phyloP scores from a whole-genome alignment of 331 rosid genomes.

The Acacia pycnantha region DNA sequence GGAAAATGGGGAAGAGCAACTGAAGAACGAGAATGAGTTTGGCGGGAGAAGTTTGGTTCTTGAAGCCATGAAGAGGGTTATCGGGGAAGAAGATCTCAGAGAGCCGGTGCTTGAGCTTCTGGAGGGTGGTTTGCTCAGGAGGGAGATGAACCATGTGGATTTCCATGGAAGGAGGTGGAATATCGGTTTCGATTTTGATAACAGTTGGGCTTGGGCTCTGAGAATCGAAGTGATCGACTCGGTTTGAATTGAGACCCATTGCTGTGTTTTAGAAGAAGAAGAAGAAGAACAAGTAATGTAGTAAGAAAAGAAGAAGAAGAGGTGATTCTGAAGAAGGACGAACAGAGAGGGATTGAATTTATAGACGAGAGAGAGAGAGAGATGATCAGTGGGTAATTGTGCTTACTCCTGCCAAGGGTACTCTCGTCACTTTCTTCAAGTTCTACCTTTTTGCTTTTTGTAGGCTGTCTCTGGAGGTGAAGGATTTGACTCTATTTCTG shows the following conservation, averaged over 20 bases:
- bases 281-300: not conserved
- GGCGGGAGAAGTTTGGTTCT: constrained; percentile 50
- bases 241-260: constrained; percentile 69
- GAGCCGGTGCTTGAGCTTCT: constrained; percentile 63
- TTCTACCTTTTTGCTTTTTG: not conserved
- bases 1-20: constrained; percentile 74
- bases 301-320: not conserved
- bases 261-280: not conserved
- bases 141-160: constrained; percentile 74
- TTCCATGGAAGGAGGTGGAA: constrained; percentile 44
- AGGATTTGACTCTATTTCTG: not conserved
- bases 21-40: constrained; percentile 69
- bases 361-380: constrained; percentile 30
- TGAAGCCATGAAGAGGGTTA: constrained; percentile 73
- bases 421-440: not conserved
- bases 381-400: not conserved
- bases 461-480: not conserved
- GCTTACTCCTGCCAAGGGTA: not conserved
- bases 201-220: constrained; percentile 29
- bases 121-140: constrained; percentile 56
- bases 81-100: constrained; percentile 89
- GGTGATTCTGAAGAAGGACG: constrained; percentile 20
- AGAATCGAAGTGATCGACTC: constrained; percentile 61
- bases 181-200: constrained; percentile 41
- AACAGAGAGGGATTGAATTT: constrained; percentile 34